Evolutionary conservation across 2,329 filamentous ascomycete genomes (phyloP), one percentile per base, ranked within the genome.

Genomic region (Lomentospora prolificans): DNA sequence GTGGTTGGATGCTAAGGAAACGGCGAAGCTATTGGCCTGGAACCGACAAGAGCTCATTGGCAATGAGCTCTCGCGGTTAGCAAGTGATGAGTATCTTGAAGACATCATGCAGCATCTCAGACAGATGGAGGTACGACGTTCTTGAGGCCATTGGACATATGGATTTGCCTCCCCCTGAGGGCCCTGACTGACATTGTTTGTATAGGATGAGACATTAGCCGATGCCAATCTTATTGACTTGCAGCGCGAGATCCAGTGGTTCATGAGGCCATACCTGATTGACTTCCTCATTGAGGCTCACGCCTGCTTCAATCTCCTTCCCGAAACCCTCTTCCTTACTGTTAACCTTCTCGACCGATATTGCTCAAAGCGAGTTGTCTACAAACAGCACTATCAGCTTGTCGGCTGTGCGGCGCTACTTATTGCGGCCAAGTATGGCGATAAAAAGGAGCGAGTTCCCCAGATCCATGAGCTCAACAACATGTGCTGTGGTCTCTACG

Each of bases 241-340:
- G 72, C 94, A 99, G 73, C 90, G 91, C 62, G 94, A 99, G 79
- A 97, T 99, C 60, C 90, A 97, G 69, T 99, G 94, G 94, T 97
- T 55, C 44, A 99, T 99, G 94, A 80, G 94, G 65, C 94, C 94
- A 0, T 97, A 96, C 71, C 85, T 99, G 33, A 88, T 99, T 68
- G 94, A 99, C 75, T 99, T 99, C 74, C 82, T 99, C 62, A 87
- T 97, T 65, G 94, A 99, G 79, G 94, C 92, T 53, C 94, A 99
- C 67, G 87, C 89, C 62, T 92, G 92, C 59, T 99, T 97, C 73
- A 87, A 90, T 64, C 81, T 99, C 9, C 81, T 97, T 10, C 92
- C 94, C 41, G 90, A 96, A 70, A 99, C 94, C 1, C 81, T 99
- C 53, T 96, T 96, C 77, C 82, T 99, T 57, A 91, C 94, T 31